These are phyloP conservation scores for Phoma sp. DNA, from an alignment of 2,329 filamentous ascomycete genomes.

Conservation along the genomic window DNA sequence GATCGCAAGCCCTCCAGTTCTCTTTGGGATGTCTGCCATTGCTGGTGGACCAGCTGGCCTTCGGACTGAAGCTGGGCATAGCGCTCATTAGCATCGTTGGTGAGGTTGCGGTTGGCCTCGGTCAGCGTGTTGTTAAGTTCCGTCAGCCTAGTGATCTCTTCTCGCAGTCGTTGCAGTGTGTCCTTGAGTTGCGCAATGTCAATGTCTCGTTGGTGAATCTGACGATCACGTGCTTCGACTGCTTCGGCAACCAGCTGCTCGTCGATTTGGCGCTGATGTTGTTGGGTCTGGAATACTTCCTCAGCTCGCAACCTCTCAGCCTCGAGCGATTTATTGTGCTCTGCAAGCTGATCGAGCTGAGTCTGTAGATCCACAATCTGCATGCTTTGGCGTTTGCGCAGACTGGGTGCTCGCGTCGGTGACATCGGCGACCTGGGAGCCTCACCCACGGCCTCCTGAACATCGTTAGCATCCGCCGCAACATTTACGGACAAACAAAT, in stretches of 20 bases:
- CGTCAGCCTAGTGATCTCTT: conserved; percentile 79
- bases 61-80: conserved; percentile 71
- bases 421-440: conserved; percentile 88
- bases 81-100: conserved; percentile 75
- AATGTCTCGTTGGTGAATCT: conserved; percentile 80
- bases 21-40: conserved; percentile 66
- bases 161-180: conserved; percentile 78
- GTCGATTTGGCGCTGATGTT: conserved; percentile 61
- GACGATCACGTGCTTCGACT: conserved; percentile 69
- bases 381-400: conserved; percentile 97
- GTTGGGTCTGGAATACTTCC: conserved; percentile 63
- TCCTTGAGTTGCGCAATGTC: conserved; percentile 84
- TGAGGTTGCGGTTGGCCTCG: conserved; percentile 78
- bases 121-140: conserved; percentile 83
- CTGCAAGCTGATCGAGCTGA: conserved; percentile 80
- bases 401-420: conserved; percentile 90
- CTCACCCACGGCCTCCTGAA: conserved; percentile 91
- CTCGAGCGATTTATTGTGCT: conserved; percentile 81
- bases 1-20: conserved; percentile 73
- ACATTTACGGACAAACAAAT: conserved; percentile 11
- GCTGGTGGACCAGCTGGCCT: conserved; percentile 61
- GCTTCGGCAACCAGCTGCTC: conserved; percentile 57
- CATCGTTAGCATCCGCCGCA: conserved; percentile 30
- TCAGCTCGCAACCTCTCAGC: conserved; percentile 76
- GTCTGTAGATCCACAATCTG: conserved; percentile 89